Evolutionary conservation across 805 yeast species (phyloP).

Genomic region (Candida suzukii): DNA sequence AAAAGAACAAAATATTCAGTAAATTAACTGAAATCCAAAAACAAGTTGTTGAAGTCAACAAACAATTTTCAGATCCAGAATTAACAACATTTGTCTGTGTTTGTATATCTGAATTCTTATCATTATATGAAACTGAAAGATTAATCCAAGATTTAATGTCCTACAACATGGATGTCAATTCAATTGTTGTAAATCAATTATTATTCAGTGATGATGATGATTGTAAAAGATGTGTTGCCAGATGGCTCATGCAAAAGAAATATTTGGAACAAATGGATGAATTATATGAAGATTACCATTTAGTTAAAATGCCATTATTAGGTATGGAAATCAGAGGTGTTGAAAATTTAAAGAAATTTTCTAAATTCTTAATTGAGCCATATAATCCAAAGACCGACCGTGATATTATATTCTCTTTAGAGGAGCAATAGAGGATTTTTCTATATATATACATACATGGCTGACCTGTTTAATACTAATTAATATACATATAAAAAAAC

Average conservation of each 20-base stretch:
- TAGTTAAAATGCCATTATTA: conserved; percentile 90
- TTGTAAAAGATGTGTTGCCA: conserved; percentile 85
- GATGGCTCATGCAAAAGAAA: conserved; percentile 94
- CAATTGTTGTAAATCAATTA: conserved; percentile 92
- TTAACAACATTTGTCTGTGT: conserved; percentile 94
- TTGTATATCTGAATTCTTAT: conserved; percentile 93
- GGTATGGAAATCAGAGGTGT: conserved; percentile 95
- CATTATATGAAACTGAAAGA: conserved; percentile 95
- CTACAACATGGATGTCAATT: conserved; percentile 93
- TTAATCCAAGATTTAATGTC: conserved; percentile 93
- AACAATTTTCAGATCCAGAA: conserved; percentile 94
- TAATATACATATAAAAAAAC: too few species aligned
- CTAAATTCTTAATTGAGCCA: conserved; percentile 71
- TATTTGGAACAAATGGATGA: conserved; percentile 94
- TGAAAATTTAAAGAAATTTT: conserved; percentile 75
- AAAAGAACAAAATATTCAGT: conserved; percentile 62
- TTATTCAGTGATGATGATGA: conserved; percentile 76
- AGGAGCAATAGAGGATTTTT: conserved; percentile 32
- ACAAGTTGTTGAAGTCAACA: conserved; percentile 80
- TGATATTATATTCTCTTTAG: conserved; percentile 44
- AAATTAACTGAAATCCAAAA: conserved; percentile 77
- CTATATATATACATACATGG: not conserved
- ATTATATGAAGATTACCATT: conserved; percentile 93
- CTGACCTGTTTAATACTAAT: too few species aligned
- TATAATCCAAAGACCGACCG: conserved; percentile 63